Base-by-base conservation (phyloP, 2,329 filamentous ascomycete species). In the Alternaria arbusti region DNA sequence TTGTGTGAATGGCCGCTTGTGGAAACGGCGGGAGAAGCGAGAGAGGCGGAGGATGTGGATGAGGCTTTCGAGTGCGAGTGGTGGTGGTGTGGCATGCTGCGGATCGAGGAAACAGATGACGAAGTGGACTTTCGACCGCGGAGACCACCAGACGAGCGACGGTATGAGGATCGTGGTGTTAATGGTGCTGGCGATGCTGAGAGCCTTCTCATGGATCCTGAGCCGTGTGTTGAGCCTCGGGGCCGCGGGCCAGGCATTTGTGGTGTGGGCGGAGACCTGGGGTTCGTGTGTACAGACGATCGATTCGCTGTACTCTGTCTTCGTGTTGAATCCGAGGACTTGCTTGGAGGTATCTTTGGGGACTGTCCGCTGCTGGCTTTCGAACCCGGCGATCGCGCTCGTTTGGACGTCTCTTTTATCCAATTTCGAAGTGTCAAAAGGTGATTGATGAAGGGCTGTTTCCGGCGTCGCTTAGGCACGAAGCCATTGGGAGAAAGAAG, bases 121-220 rank as follows among this genome's bases (percentile, higher is more conserved):
- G 94, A 97, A 0, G 96, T 99, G 1, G 95, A 98, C 79, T 98
- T 98, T 64, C 96, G 89, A 40, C 96, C 95, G 26, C 94, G 89
- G 47, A 98, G 86, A 28, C 95, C 94, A 46, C 87, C 88, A 6
- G 93, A 97, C 3, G 93, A 89, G 36, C 94, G 91, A 11, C 96
- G 89, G 73, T 96, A 91, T 1, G 92, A 92, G 6, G 93, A 94
- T 43, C 94, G 91, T 4, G 96, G 95, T 1, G 96, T 98, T 44
- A 97, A 80, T 0, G 96, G 95, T 3, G 90, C 91, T 0, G 96
- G 96, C 0, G 93, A 97, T 10, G 96, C 82, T 0, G 94, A 97
- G 64, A 93, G 91, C 15, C 93, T 83, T 78, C 63, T 83, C 76
- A 66, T 68, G 13, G 75, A 74, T 40, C 71, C 68, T 5, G 77